A percentile compares a stretch with the other conserved stretches of the same genome.
phyloP scores from a whole-genome alignment of 176 grass and related monocot genomes.

The Aegilops umbellulata region DNA sequence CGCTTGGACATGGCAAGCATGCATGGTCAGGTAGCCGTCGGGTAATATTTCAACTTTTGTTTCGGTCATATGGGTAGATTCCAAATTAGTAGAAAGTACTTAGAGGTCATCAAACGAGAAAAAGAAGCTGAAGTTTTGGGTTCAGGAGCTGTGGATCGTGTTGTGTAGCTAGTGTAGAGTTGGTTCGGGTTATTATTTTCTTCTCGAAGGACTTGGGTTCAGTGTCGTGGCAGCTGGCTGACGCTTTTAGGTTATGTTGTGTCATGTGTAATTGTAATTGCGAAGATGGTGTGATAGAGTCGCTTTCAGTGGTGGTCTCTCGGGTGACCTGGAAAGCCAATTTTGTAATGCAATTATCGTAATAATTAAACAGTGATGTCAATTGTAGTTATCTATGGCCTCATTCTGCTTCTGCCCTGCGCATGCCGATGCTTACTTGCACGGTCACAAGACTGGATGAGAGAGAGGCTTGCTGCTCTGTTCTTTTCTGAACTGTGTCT shows the following conservation, averaged over 20 bases:
- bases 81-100: neutral
- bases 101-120: neutral
- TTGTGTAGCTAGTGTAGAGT: neutral
- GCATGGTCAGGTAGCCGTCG: neutral
- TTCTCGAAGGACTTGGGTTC: conserved; percentile 17
- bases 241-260: neutral
- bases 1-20: neutral
- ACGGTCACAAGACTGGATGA: neutral
- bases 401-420: neutral
- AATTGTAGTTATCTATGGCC: neutral
- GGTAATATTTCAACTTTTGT: neutral
- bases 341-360: conserved; percentile 50
- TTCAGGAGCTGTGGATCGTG: neutral
- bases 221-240: conserved; percentile 1
- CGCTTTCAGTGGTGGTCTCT: conserved; percentile 37
- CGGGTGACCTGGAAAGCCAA: conserved; percentile 28
- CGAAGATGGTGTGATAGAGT: conserved; percentile 19
- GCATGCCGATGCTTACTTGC: neutral
- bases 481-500: neutral
- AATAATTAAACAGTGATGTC: conserved; percentile 21
- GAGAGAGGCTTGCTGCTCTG: too few relatives aligned
- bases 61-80: neutral
- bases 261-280: conserved; percentile 23
- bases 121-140: neutral
- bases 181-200: conserved; percentile 13